Evolutionary conservation across 2,329 filamentous ascomycete species (phyloP).

Genomic region (Cordyceps farinosa): DNA sequence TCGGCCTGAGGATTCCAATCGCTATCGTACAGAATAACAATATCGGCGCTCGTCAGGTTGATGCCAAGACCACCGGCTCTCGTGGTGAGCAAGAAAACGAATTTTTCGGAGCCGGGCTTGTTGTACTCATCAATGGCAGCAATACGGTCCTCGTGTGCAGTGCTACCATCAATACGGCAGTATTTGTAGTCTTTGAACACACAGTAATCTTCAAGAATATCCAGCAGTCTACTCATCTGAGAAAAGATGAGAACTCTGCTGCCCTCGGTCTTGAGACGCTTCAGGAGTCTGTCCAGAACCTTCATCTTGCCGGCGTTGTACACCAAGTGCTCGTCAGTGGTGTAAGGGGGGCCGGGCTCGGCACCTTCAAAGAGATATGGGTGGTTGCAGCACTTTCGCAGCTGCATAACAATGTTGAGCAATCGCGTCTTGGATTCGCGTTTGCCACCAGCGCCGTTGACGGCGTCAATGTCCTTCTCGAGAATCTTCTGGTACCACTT

Average conservation of each 20-base stretch:
- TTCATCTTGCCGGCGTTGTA: constrained; percentile 97
- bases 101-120: constrained; percentile 91
- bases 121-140: constrained; percentile 98
- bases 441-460: constrained; percentile 94
- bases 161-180: constrained; percentile 94
- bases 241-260: constrained; percentile 98
- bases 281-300: constrained; percentile 87
- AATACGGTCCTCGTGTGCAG: constrained; percentile 96
- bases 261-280: constrained; percentile 76
- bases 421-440: constrained; percentile 96
- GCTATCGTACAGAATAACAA: constrained; percentile 94
- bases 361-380: constrained; percentile 97
- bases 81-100: constrained; percentile 92
- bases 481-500: constrained; percentile 99
- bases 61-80: constrained; percentile 94
- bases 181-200: constrained; percentile 94
- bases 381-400: constrained; percentile 98
- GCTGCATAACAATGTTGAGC: constrained; percentile 98
- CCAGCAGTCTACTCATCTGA: constrained; percentile 95
- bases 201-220: constrained; percentile 97
- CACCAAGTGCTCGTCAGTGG: constrained; percentile 92
- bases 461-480: constrained; percentile 97
- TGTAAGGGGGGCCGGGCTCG: constrained; percentile 95
- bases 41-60: constrained; percentile 91
- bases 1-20: constrained; percentile 99